Percentiles rank a stretch among this genome's conserved stretches.
Conservation (phyloP, 495 filamentous ascomycete species). For the Delitschia confertaspora region DNA sequence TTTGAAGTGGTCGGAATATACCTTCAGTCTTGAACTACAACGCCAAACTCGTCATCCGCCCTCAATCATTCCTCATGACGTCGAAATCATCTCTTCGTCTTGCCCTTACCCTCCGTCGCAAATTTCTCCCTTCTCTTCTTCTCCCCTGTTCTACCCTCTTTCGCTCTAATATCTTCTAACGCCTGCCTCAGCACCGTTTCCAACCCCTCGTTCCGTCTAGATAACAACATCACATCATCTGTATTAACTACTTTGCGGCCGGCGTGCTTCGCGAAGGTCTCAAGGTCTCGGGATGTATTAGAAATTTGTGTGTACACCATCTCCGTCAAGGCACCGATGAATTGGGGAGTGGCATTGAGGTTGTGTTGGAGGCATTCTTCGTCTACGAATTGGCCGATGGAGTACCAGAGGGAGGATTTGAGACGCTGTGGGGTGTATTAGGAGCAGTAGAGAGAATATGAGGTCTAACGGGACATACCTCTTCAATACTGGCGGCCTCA, state of each 20-base stretch:
- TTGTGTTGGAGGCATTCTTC: slow-evolving; percentile 67
- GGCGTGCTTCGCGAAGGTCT: slow-evolving; percentile 77
- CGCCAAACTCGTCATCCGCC: background rate
- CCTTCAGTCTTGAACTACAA: too few relatives aligned
- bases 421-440: slow-evolving; percentile 50
- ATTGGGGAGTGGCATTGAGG: slow-evolving; percentile 86
- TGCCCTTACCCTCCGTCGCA: slow-evolving; percentile 18
- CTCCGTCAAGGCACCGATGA: slow-evolving; percentile 86
- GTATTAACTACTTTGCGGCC: slow-evolving; percentile 70
- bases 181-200: slow-evolving; percentile 32
- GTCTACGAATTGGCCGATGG: slow-evolving; percentile 82
- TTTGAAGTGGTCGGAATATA: too few relatives aligned
- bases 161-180: slow-evolving; percentile 28
- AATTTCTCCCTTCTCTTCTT: slow-evolving; percentile 7
- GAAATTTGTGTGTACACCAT: slow-evolving; percentile 83
- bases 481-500: too few relatives aligned
- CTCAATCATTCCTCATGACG: background rate
- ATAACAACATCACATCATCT: slow-evolving; percentile 79
- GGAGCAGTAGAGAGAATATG: background rate
- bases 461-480: too few relatives aligned
- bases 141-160: slow-evolving; percentile 12
- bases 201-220: slow-evolving; percentile 76
- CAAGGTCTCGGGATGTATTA: slow-evolving; percentile 25
- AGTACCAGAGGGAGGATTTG: slow-evolving; percentile 90
- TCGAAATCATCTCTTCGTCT: slow-evolving; percentile 9